Evolutionary conservation across 2,329 filamentous ascomycete genomes (phyloP), one percentile per base, ranked within the genome.

Genomic region (Dryadomyces quercus-mongolicae): DNA sequence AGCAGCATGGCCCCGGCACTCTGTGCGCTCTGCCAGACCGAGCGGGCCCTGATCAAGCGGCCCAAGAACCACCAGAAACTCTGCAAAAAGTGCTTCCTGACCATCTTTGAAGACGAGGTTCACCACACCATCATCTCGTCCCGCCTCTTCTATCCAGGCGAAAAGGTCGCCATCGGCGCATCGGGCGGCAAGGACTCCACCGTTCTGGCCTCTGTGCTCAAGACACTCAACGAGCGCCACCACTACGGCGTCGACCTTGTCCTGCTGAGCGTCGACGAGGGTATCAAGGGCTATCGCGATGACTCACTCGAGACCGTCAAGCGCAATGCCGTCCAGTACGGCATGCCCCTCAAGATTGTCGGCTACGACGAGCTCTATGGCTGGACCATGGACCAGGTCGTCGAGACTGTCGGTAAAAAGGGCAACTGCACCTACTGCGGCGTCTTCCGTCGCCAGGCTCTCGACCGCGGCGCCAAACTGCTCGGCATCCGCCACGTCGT

Each of bases 311-410:
- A 97, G 70, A 97, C 93, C 0, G 93, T 98, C 48, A 96, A 96
- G 76, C 78, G 92, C 56, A 97, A 98, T 68, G 88, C 91, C 0
- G 68, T 80, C 13, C 90, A 97, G 68, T 96, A 97, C 70, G 82
- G 85, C 1, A 94, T 98, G 85, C 82, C 87, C 0, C 73, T 98
- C 50, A 88, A 89, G 62, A 95, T 98, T 54, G 82, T 98, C 51
- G 90, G 92, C 51, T 98, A 98, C 64, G 85, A 85, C 53, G 87
- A 96, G 64, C 74, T 98, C 10, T 98, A 98, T 67, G 93, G 92
- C 9, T 98, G 93, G 93, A 96, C 91, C 1, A 98, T 98, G 93
- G 93, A 98, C 65, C 89, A 97, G 65, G 93, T 98, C 10, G 94
- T 98, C 4, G 87, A 91, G 63, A 88, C 92, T 49, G 87, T 98